Evolutionary conservation across 805 yeast genomes (phyloP), one percentile per base, ranked within the genome.

Genomic region (Debaryomyces prosopidis): DNA sequence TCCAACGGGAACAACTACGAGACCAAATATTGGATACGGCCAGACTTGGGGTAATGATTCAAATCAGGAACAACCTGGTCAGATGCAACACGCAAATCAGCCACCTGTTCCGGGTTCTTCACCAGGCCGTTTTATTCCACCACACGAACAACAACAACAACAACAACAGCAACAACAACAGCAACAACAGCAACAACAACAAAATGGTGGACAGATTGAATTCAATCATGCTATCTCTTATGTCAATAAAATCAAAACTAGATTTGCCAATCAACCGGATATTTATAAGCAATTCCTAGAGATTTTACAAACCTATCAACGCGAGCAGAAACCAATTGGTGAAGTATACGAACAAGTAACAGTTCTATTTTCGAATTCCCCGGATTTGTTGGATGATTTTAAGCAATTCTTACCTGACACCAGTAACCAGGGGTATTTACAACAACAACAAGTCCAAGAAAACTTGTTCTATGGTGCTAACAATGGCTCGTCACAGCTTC

Each of bases 311-410:
- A 92, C 97, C 38, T 94, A 92, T 63, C 99, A 94, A 71, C 82
- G 96, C 52, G 99, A 92, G 60, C 96, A 90, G 61, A 87, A 89
- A 60, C 96, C 97, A 39, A 94, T 94, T 43, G 85, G 89, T 42
- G 98, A 94, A 60, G 99, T 94, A 10, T 94, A 94, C 59, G 86
- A 89, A 44, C 97, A 94, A 62, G 97, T 94, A 2, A 87, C 97
- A 1, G 76, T 82, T 5, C 73, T 94, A 43, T 94, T 94, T 69
- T 85, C 88, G 48, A 88, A 89, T 56, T 96, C 97, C 10, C 98
- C 98, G 0, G 99, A 94, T 59, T 75, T 94, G 47, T 71, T 94
- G 50, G 96, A 90, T 54, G 99, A 95, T 62, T 94, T 94, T 69
- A 90, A 91, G 64, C 91, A 90, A 64, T 94, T 94, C 63, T 76